Evolutionary conservation across 164 flowering plant genomes (phyloP), one percentile per base, ranked within the genome.

Genomic region (Annona cherimola): DNA sequence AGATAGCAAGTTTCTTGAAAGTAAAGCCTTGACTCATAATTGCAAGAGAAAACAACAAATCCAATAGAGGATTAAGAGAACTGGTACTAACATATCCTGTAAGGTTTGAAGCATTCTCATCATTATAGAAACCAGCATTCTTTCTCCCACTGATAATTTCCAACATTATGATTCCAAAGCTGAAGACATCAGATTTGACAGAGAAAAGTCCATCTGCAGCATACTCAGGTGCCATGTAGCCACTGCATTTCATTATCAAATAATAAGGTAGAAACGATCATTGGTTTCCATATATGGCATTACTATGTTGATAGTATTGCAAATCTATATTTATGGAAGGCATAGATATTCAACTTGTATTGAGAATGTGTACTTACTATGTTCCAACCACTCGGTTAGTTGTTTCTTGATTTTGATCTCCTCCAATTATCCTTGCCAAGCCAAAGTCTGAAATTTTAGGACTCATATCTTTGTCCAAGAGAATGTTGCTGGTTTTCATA

Each of bases 381-480:
- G 86, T 84, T 7, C 87, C 85, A n/a, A n/a, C n/a, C 19, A 81
- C 66, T 71, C 79, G 60, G 2, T n/a, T 70, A 1, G 85, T 80
- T 6, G 64, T 76, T 12, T 60, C 81, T 63, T 69, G 65, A 63
- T 57, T 62, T 20, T 84, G 76, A 20, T 79, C 76, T 4, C 39
- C 77, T 2, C 70, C 76, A 70, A 87, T 76, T 20, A 86, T 76
- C 67, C 78, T 81, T 11, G 86, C 91, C 90, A 92, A 82, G 50
- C 99, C 87, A 80, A 87, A 89, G 67, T 86, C 87, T 5, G 88
- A 77, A 20, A 85, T 82, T 72, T 85, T 84, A 1, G 91, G 77
- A 42, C 69, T 79, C 84, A 86, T 76, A 4, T 84, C 84, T 0
- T 35, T 66, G 70, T 89, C 91, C 14, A 89, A 42, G 50, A 87